Evolutionary conservation across 1,284 basidiomycete species (phyloP).

Genomic region (Phylloboletellus chloephorus): DNA sequence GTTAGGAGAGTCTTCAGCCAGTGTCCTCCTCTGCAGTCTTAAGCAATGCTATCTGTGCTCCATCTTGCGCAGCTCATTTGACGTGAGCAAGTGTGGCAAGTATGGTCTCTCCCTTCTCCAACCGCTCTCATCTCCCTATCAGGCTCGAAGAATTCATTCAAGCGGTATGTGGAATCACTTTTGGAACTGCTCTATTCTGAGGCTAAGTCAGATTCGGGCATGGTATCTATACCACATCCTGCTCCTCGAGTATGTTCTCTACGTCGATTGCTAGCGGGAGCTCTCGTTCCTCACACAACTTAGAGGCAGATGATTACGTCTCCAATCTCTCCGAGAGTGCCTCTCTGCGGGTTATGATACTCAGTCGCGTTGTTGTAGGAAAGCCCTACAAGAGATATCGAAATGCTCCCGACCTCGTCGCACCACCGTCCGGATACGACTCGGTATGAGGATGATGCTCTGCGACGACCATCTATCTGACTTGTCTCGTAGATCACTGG

Average conservation of each 20-base stretch:
- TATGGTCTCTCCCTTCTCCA: conserved; percentile 6
- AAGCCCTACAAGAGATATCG: conserved; percentile 43
- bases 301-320: conserved; percentile 60
- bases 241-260: conserved; percentile 49
- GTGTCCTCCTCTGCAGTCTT: conserved; percentile 42
- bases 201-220: conserved; percentile 44
- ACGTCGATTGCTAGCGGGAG: background rate
- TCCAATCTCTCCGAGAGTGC: conserved; percentile 37
- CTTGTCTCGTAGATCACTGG: conserved; percentile 32
- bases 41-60: conserved; percentile 47
- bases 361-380: conserved; percentile 58
- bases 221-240: conserved; percentile 56
- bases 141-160: conserved; percentile 54
- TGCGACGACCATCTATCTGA: background rate
- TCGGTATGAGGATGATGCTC: conserved; percentile 39
- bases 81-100: conserved; percentile 49
- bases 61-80: conserved; percentile 51
- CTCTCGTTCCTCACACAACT: conserved; percentile 9
- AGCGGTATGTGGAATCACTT: conserved; percentile 31
- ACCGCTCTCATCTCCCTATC: conserved; percentile 8
- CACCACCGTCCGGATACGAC: conserved; percentile 49
- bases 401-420: conserved; percentile 42
- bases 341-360: conserved; percentile 42
- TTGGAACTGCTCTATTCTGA: conserved; percentile 1
- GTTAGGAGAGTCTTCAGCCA: conserved; percentile 44